These are phyloP conservation scores for Neonothopanus nambi DNA, from an alignment of 1,284 basidiomycete genomes.

Conservation along the genomic window DNA sequence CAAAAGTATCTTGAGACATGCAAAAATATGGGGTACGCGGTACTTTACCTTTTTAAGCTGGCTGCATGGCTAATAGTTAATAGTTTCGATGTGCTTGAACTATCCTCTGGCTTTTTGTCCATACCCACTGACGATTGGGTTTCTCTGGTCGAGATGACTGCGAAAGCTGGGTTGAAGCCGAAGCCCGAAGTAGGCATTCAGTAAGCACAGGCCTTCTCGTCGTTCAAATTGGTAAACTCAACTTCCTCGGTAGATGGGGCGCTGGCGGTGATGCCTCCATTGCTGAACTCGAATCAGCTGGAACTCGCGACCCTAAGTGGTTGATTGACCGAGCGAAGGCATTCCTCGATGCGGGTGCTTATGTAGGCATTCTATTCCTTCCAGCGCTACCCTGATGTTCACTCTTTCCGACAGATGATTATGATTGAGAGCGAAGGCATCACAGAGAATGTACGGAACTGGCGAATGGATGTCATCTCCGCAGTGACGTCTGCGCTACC, in stretches of 20 bases:
- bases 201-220: conserved; percentile 10
- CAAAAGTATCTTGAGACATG: conserved; percentile 41
- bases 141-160: conserved; percentile 41
- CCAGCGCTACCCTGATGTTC: neutral
- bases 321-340: conserved; percentile 43
- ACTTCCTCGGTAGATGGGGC: conserved; percentile 39
- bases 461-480: conserved; percentile 47
- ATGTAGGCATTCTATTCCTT: conserved; percentile 15
- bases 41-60: neutral
- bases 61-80: neutral
- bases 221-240: neutral
- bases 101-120: conserved; percentile 48
- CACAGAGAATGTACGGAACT: conserved; percentile 45
- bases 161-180: conserved; percentile 41
- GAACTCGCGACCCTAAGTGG: conserved; percentile 44
- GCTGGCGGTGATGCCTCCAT: conserved; percentile 41
- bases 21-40: conserved; percentile 37
- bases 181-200: conserved; percentile 48
- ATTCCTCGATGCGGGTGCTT: conserved; percentile 43
- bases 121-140: conserved; percentile 48
- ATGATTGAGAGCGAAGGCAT: conserved; percentile 52
- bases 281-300: conserved; percentile 40
- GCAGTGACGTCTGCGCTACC: conserved; percentile 42
- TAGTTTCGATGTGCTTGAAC: conserved; percentile 44
- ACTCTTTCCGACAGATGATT: conserved; percentile 30